These are phyloP conservation scores for Phanerodontia chrysosporium DNA, from an alignment of 768 basidiomycete genomes.

Conservation along the genomic window DNA sequence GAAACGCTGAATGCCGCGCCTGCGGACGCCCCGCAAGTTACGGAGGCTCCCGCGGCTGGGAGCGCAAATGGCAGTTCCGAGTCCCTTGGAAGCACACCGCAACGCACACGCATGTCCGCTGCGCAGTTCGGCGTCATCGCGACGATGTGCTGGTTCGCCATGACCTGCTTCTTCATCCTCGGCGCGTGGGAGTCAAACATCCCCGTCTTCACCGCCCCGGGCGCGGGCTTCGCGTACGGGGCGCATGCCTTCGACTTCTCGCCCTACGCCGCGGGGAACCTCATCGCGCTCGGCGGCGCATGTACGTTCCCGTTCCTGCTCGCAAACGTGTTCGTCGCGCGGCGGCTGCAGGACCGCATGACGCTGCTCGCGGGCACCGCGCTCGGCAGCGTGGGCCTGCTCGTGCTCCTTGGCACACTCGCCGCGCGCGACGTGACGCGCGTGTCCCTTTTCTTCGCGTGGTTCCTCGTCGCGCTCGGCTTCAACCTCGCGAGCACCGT, in stretches of 20 bases:
- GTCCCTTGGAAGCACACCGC: background rate
- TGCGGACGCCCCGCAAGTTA: background rate
- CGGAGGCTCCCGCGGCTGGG: background rate
- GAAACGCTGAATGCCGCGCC: background rate
- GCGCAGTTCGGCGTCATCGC: slow-evolving; percentile 48
- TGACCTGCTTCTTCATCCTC: slow-evolving; percentile 68
- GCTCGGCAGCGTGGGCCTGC: slow-evolving; percentile 49
- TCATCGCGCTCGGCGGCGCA: slow-evolving; percentile 64
- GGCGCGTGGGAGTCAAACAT: slow-evolving; percentile 69
- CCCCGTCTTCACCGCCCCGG: slow-evolving; percentile 45
- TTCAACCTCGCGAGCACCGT: slow-evolving; percentile 72
- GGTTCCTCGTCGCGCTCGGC: slow-evolving; percentile 63
- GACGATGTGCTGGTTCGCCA: slow-evolving; percentile 69
- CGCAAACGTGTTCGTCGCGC: slow-evolving; percentile 52
- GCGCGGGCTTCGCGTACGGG: slow-evolving; percentile 16
- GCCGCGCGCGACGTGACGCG: slow-evolving; percentile 34
- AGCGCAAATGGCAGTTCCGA: slow-evolving; percentile 4
- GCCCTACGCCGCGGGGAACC: slow-evolving; percentile 63
- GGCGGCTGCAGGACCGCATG: slow-evolving; percentile 55
- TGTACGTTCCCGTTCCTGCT: slow-evolving; percentile 65
- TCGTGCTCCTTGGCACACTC: slow-evolving; percentile 38
- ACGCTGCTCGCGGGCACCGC: slow-evolving; percentile 49
- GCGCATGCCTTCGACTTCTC: slow-evolving; percentile 44
- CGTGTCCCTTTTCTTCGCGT: slow-evolving; percentile 40
- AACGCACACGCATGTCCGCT: slow-evolving; percentile 8